Conservation (phyloP, 2,329 filamentous ascomycete genomes). For the Verticillium isaacii region DNA sequence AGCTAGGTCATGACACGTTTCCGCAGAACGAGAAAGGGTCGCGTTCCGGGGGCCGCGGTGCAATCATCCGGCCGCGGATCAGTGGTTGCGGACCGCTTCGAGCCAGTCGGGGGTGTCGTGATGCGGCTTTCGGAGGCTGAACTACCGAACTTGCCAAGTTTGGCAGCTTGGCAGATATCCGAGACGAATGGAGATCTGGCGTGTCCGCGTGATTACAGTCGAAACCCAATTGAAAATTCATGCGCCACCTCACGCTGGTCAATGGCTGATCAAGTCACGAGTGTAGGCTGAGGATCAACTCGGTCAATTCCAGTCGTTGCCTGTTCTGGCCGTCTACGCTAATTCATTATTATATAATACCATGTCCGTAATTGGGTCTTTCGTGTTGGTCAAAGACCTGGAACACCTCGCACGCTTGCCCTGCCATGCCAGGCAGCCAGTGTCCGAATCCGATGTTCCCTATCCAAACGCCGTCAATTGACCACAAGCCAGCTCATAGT, state of each 20-base stretch:
- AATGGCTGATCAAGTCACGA: too few species aligned
- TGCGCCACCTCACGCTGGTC: neutral
- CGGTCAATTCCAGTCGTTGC: neutral
- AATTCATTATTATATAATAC: neutral
- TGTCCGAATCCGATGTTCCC: neutral
- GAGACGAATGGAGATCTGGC: neutral
- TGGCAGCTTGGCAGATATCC: slow-evolving; percentile 2
- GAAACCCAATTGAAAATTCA: neutral
- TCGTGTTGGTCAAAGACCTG: neutral
- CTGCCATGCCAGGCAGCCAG: neutral
- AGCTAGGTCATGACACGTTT: slow-evolving; percentile 2
- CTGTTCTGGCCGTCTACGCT: neutral
- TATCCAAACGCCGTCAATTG: neutral
- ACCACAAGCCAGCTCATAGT: neutral
- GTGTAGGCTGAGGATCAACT: too few species aligned
- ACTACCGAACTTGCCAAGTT: slow-evolving; percentile 4
- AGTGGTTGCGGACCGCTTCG: neutral
- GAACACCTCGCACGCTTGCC: neutral
- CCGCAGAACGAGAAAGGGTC: neutral
- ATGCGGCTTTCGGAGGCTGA: slow-evolving; percentile 1
- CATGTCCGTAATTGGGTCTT: neutral
- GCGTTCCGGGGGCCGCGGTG: neutral
- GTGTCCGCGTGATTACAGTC: neutral
- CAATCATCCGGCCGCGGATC: slow-evolving; percentile 2
- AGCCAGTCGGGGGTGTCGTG: neutral